These are phyloP conservation scores for Candida cerambycidarum DNA, from an alignment of 805 yeast genomes.

Conservation along the genomic window DNA sequence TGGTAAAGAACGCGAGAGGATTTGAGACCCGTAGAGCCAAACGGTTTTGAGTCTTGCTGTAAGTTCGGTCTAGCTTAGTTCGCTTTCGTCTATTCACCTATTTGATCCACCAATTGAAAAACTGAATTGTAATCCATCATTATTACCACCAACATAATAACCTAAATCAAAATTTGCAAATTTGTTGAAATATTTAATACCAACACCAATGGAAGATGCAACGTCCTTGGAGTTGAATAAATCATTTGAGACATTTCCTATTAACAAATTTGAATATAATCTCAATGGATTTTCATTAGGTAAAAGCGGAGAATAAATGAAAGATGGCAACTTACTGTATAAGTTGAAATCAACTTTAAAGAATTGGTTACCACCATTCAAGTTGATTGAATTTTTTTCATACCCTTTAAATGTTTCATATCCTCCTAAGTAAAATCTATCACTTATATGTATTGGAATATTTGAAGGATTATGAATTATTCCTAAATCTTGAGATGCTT, in stretches of 20 bases:
- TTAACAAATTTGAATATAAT: constrained; percentile 61
- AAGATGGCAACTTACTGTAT: constrained; percentile 58
- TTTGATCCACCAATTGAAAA: constrained; percentile 42
- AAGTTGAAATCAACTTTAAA: constrained; percentile 57
- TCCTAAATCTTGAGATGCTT: constrained; percentile 54
- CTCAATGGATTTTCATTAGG: constrained; percentile 33
- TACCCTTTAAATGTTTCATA: constrained; percentile 71
- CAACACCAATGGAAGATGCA: constrained; percentile 34
- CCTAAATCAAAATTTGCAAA: constrained; percentile 46
- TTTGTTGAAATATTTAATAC: constrained; percentile 36
- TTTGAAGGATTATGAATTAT: constrained; percentile 40
- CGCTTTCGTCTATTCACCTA: neutral
- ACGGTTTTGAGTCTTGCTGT: no score
- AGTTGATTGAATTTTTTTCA: constrained; percentile 64
- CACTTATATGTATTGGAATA: constrained; percentile 58
- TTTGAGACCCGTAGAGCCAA: neutral
- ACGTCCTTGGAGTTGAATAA: constrained; percentile 22
- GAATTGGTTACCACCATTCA: constrained; percentile 70
- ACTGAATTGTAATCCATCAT: constrained; percentile 39
- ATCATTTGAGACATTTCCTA: constrained; percentile 54
- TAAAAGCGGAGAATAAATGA: constrained; percentile 24
- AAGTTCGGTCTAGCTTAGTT: no score
- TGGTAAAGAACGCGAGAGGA: neutral
- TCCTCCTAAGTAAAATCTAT: constrained; percentile 84
- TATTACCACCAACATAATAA: constrained; percentile 36